These are phyloP conservation scores for Turritis glabra DNA, from an alignment of 345 rosid genomes.

Conservation along the genomic window DNA sequence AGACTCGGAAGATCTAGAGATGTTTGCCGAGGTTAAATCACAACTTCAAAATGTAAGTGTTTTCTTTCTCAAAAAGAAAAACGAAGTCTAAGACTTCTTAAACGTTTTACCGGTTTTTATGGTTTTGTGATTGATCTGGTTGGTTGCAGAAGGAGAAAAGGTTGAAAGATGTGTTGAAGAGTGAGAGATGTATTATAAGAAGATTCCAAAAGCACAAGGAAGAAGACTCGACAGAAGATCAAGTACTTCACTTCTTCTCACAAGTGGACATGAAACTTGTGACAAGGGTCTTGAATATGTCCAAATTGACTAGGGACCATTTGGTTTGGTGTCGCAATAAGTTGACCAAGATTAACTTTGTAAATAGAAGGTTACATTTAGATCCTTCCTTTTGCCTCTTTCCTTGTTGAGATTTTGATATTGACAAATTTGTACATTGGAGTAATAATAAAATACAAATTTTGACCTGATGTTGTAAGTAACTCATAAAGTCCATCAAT, in stretches of 20 bases:
- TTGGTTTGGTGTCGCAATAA: slow-evolving; percentile 77
- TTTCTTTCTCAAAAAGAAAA: not conserved
- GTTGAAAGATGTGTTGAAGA: slow-evolving; percentile 63
- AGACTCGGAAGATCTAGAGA: slow-evolving; percentile 53
- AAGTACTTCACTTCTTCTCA: slow-evolving; percentile 76
- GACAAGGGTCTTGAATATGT: slow-evolving; percentile 80
- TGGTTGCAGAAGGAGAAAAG: slow-evolving; percentile 67
- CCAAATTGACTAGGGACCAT: slow-evolving; percentile 71
- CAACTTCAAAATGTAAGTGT: slow-evolving; percentile 64
- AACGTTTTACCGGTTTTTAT: not conserved
- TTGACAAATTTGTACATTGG: not conserved
- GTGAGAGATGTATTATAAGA: slow-evolving; percentile 57
- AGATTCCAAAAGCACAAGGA: slow-evolving; percentile 57
- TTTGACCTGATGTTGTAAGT: not conserved
- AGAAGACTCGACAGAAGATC: slow-evolving; percentile 44
- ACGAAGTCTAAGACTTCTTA: not conserved
- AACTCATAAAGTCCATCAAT: not conserved
- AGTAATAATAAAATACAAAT: slow-evolving; percentile 14
- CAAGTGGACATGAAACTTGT: slow-evolving; percentile 90
- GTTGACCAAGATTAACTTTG: slow-evolving; percentile 63
- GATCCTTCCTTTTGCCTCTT: slow-evolving; percentile 78
- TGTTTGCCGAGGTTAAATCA: slow-evolving; percentile 48
- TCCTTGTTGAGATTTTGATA: slow-evolving; percentile 51
- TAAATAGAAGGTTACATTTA: slow-evolving; percentile 63
- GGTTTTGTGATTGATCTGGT: not conserved